phyloP scores from a whole-genome alignment of 2,329 filamentous ascomycete species.

The Lecanoromycetidae sp. region DNA sequence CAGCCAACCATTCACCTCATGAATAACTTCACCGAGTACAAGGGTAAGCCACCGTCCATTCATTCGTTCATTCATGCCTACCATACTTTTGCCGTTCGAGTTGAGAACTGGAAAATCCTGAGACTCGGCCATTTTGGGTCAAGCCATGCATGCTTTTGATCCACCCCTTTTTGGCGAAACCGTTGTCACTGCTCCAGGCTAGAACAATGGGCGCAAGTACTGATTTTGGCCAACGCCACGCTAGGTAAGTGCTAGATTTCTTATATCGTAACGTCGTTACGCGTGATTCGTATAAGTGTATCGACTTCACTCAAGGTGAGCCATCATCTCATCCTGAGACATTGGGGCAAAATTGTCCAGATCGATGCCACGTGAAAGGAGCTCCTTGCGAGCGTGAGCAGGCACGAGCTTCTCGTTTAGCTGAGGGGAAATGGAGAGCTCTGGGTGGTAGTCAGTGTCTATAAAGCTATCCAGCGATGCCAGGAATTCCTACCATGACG shows the following conservation, averaged over 20 bases:
- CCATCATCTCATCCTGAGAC: constrained; percentile 92
- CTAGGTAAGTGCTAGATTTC: constrained; percentile 7
- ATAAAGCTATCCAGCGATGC: background rate
- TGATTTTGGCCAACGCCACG: constrained; percentile 14
- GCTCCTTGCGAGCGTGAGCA: constrained; percentile 59
- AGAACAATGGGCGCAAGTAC: constrained; percentile 13
- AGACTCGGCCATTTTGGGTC: constrained; percentile 8
- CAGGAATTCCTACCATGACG: constrained; percentile 62
- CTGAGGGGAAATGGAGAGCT: constrained; percentile 86
- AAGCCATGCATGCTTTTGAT: constrained; percentile 15
- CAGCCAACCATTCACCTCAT: constrained; percentile 6
- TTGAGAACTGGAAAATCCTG: constrained; percentile 8
- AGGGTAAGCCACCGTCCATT: constrained; percentile 5
- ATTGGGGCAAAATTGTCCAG: constrained; percentile 89
- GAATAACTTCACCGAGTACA: background rate
- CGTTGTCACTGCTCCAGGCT: constrained; percentile 5
- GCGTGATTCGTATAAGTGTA: constrained; percentile 10
- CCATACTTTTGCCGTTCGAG: constrained; percentile 11
- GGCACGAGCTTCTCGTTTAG: constrained; percentile 85
- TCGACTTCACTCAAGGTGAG: constrained; percentile 71
- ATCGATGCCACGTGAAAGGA: constrained; percentile 70
- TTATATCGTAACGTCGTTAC: constrained; percentile 14
- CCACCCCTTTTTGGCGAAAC: constrained; percentile 1
- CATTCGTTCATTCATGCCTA: constrained; percentile 7
- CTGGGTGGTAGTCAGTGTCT: constrained; percentile 34